Conservation (phyloP, 2,329 filamentous ascomycete genomes). For the Aureobasidium sp. region DNA sequence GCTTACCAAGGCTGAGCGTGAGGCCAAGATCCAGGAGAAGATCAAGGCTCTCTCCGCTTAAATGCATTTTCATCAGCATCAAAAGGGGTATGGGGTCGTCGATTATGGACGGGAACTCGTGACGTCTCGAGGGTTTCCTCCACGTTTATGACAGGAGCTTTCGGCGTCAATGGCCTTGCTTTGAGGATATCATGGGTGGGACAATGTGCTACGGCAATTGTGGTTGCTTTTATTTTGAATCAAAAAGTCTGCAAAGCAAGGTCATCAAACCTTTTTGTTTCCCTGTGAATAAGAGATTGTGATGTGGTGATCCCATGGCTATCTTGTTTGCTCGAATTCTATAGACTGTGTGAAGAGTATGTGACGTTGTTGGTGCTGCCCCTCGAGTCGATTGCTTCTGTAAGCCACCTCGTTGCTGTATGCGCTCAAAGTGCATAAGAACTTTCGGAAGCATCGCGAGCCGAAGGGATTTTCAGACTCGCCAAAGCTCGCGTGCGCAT, state of each 20-base stretch:
- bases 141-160: conserved; percentile 13
- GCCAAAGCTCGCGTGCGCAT: not conserved
- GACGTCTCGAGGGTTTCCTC: conserved; percentile 9
- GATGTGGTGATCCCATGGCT: not conserved
- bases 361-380: too few relatives aligned
- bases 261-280: conserved; percentile 11
- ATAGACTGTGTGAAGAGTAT: too few relatives aligned
- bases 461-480: not conserved
- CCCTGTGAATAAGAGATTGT: not conserved
- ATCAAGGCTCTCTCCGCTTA: conserved; percentile 62
- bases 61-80: conserved; percentile 11
- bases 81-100: conserved; percentile 13
- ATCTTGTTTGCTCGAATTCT: not conserved
- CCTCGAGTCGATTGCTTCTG: too few relatives aligned
- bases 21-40: conserved; percentile 77
- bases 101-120: not conserved
- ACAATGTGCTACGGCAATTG: conserved; percentile 13
- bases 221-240: conserved; percentile 13
- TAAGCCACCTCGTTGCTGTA: not conserved
- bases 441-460: not conserved
- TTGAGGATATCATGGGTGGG: conserved; percentile 14
- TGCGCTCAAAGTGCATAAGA: not conserved
- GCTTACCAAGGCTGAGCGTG: conserved; percentile 75
- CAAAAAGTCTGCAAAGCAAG: conserved; percentile 15
- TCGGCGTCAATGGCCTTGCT: conserved; percentile 15